Base-by-base conservation (phyloP, 371 early-diverging fungal species). In the Capillidium heterosporum region DNA sequence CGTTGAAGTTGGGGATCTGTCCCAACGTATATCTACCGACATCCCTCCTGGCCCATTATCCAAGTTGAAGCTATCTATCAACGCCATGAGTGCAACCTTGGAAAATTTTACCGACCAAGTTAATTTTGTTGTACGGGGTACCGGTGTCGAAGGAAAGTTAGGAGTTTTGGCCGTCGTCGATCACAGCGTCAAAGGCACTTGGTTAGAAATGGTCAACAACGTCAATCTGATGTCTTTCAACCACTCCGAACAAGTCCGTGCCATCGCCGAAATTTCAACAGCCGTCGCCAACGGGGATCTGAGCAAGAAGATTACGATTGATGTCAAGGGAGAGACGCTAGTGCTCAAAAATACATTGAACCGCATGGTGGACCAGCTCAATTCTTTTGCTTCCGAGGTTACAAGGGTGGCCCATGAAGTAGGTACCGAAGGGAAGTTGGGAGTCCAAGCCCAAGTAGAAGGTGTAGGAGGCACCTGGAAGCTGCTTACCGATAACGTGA, bases 251-350 rank as follows among this genome's bases (percentile, higher is more conserved):
- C 85, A 85, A 52, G 82, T 83, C 7, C 70, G 85, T 46, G 83
- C 78, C 61, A 85, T 85, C 59, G 80, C 80, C 28, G 68, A 75
- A 65, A 79, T 82, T n/a, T 77, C 78, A 48, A 79, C 74, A 4
- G 76, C 85, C 4, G 81, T 85, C 59, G 83, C 80, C 10, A 65
- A 70, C 21, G 86, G 86, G 46, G 82, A 85, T 63, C 67, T 85
- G 3, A 75, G 74, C 17, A 73, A 76, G 61, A 76, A 80, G 61
- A 73, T 79, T 63, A 74, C 76, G 0, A 77, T 79, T 0, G 70
- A 77, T 50, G 78, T 80, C 26, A 71, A 76, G 61, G 85, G 85
- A 29, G 82, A 81, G 61, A 78, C 78, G 4, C 50, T 73, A 21
- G 70, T 81, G 11, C 66, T 85, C 4, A 85, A 82, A 60, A 75